phyloP scores from a whole-genome alignment of 179 eudicot genomes.

The Pouteria campechiana region DNA sequence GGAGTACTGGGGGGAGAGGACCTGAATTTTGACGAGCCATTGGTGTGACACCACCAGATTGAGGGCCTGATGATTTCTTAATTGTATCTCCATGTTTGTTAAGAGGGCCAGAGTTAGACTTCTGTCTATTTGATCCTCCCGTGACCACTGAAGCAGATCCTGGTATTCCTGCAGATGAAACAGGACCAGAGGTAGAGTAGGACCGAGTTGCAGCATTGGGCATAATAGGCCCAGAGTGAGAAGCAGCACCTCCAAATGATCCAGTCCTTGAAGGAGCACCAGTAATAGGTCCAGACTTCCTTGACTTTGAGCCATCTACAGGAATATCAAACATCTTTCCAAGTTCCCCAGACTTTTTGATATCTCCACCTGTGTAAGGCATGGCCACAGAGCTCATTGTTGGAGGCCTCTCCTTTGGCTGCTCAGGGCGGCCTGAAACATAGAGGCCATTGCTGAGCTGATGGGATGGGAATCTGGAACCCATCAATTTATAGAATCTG shows the following conservation, averaged over 20 bases:
- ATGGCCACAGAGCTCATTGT: constrained; percentile 87
- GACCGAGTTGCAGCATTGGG: constrained; percentile 43
- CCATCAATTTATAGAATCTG: constrained; percentile 25
- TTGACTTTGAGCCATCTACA: constrained; percentile 60
- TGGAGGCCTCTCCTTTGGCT: constrained; percentile 80
- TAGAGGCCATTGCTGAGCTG: constrained; percentile 82
- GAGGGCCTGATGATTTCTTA: constrained; percentile 87
- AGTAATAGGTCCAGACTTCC: constrained; percentile 79
- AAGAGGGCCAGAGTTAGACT: constrained; percentile 82
- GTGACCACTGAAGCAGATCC: constrained; percentile 53
- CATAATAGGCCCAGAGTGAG: constrained; percentile 69
- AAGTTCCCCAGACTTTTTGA: constrained; percentile 86
- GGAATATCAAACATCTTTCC: constrained; percentile 93
- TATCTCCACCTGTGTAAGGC: constrained; percentile 94
- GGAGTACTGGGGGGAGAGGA: constrained; percentile 77
- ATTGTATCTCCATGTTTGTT: constrained; percentile 89
- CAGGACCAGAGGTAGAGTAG: no score
- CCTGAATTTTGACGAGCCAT: constrained; percentile 86
- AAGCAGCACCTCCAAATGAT: constrained; percentile 67
- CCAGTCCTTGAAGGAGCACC: constrained; percentile 73
- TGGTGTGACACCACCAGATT: constrained; percentile 49
- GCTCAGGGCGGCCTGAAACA: constrained; percentile 91
- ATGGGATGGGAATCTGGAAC: constrained; percentile 86
- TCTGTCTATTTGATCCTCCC: no score
- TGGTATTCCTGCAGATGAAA: constrained; percentile 36